Base-by-base conservation (phyloP, 306 rosid species). In the Casuarina equisetifolia region DNA sequence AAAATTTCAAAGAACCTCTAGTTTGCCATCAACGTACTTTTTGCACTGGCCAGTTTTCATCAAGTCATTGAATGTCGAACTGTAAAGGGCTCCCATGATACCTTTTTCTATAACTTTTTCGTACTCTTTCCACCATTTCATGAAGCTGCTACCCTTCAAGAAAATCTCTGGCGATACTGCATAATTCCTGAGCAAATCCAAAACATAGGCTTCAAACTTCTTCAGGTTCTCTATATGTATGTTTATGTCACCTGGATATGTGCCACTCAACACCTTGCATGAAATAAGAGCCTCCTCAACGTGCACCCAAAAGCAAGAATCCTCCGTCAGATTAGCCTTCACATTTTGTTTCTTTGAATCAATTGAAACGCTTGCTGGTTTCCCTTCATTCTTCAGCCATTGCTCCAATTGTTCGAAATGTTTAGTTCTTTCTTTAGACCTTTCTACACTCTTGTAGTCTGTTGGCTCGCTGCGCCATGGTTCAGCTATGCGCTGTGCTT, bases 241-340 rank as follows among this genome's bases (percentile, higher is more conserved):
- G 9, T 59, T 83, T 43, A 0, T 39, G 16, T 0, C 57, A 46
- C 76, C 61, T 3, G 42, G 19, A 6, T 45, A 9, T 19, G 0
- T 73, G 5, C 0, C 59, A 1, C 38, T 68, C 81, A 89, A 13
- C 57, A 9, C 2, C 3, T 75, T 3, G 70, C 88, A 86, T 5
- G 43, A 79, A 35, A 86, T 67, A 10, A 58, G 74, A 59, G 93
- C 92, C 69, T 90, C 92, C 81, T 93, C 98, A 46, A 91, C 96
- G 9, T 59, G 63, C 36, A 86, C 91, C 96, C 96, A 90, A 68
- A 93, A 93, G 81, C 93, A 89, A n/a, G 97, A 90, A 84, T 90
- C 96, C 36, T 83, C 48, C 2, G 89, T 93, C 54, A 91, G 82
- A 76, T 74, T 76, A 17, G 74, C 44, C 9, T 70, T 69, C 73